Evolutionary conservation across 306 rosid species (phyloP), one percentile per base, ranked within the genome.

Genomic region (Albizia julibrissin): DNA sequence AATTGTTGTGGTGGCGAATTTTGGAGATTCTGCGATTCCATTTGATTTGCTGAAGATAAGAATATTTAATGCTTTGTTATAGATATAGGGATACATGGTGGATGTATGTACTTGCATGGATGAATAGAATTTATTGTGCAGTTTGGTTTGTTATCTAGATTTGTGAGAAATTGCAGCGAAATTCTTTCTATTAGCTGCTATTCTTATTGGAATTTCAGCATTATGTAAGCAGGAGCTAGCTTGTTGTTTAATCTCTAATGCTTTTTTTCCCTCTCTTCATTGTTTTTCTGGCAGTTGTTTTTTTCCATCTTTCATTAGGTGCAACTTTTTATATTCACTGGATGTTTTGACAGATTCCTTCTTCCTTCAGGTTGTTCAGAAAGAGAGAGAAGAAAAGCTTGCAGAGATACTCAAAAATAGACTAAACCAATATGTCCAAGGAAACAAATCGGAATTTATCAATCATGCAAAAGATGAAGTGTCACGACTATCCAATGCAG

Each of bases 371-470:
- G 87, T 87, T 83, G 97, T 95, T 81, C 99, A 95, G 79, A 91
- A 83, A 85, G 99, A 95, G 77, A 92, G 99, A 87, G 99, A 95
- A 86, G 99, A 95, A 82, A 95, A 80, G 90, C 99, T 95, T 79
- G 90, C 79, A 59, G 91, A 93, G 67, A 88, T 75, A 74, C 88
- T 95, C 26, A 95, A 89, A 89, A 85, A 74, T 84, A 90, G 98
- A 79, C 92, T 95, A 49, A 87, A 88, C 82, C 92, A 88, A 68
- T 95, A 95, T 81, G 90, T 94, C 72, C 94, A 89, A 89, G 98
- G 94, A 86, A 90, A 89, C 89, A 93, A 91, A 83, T 89, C 79
- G 47, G 98, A 89, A 39, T 90, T 95, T 79, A 77, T 83, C 80
- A 77, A 37, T 76, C 90, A 86, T 42, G 99, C 99, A 66, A 89